These are phyloP conservation scores for Canavalia ensiformis DNA, from an alignment of 306 rosid species.

Conservation along the genomic window DNA sequence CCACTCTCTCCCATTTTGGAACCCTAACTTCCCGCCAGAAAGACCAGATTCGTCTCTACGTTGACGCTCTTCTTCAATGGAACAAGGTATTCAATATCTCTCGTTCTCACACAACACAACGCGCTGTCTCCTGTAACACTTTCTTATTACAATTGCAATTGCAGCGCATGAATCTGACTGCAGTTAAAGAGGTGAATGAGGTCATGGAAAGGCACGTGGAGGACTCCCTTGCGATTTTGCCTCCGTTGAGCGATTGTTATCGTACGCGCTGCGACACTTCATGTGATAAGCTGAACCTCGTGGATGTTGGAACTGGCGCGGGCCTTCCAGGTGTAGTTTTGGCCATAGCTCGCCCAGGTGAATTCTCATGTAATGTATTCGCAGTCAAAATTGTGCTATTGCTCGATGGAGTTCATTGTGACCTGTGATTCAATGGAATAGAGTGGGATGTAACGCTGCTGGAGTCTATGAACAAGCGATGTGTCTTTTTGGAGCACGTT, in stretches of 20 bases:
- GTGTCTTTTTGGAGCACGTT: constrained; percentile 86
- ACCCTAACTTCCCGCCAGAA: constrained; percentile 72
- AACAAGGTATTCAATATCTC: constrained; percentile 65
- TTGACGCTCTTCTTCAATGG: constrained; percentile 90
- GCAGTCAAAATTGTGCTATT: background rate
- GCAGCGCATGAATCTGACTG: constrained; percentile 90
- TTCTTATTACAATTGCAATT: constrained; percentile 1
- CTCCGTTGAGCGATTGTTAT: constrained; percentile 67
- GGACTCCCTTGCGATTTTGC: constrained; percentile 85
- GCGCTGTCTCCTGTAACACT: background rate
- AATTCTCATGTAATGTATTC: background rate
- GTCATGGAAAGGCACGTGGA: constrained; percentile 95
- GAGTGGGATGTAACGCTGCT: constrained; percentile 85
- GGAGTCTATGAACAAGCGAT: constrained; percentile 90
- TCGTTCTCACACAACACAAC: background rate
- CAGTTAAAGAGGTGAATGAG: constrained; percentile 70
- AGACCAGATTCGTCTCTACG: constrained; percentile 76
- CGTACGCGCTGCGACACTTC: constrained; percentile 50
- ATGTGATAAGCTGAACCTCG: constrained; percentile 56
- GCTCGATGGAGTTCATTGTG: constrained; percentile 13
- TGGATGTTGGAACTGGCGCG: constrained; percentile 93
- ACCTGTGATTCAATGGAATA: constrained; percentile 46
- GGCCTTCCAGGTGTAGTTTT: constrained; percentile 89
- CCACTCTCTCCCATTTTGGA: constrained; percentile 57
- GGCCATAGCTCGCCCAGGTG: constrained; percentile 95